Conservation (phyloP, 2,329 filamentous ascomycete genomes). For the Lasiodiplodia gonubiensis region DNA sequence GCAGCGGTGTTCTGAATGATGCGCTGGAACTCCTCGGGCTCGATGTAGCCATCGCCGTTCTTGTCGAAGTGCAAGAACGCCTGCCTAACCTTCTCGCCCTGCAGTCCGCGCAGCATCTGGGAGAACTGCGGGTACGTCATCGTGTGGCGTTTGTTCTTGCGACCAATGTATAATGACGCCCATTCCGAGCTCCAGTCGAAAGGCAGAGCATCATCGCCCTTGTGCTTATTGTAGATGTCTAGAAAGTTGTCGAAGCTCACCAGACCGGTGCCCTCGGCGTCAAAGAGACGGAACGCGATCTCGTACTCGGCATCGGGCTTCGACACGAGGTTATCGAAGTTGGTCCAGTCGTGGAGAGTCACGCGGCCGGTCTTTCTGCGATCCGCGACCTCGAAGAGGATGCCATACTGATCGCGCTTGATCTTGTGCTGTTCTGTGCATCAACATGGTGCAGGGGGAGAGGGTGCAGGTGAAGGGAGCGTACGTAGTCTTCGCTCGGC, state of each 20-base stretch:
- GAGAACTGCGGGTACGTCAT: constrained; percentile 97
- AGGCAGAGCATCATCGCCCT: constrained; percentile 80
- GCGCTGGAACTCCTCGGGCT: constrained; percentile 92
- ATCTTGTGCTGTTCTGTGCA: constrained; percentile 81
- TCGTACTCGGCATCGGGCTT: constrained; percentile 99
- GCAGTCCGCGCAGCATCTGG: constrained; percentile 94
- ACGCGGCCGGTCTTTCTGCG: constrained; percentile 74
- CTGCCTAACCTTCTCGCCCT: constrained; percentile 94
- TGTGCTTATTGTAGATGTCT: constrained; percentile 84
- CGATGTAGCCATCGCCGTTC: constrained; percentile 91
- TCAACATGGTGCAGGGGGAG: constrained; percentile 68
- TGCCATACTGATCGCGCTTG: constrained; percentile 90
- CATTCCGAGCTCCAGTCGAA: constrained; percentile 98
- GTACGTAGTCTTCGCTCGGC: constrained; percentile 85
- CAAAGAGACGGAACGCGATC: constrained; percentile 96
- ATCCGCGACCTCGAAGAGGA: constrained; percentile 92
- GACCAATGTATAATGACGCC: constrained; percentile 92
- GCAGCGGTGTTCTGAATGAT: constrained; percentile 92
- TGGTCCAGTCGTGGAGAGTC: constrained; percentile 83
- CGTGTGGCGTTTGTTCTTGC: constrained; percentile 83
- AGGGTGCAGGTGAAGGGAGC: constrained; percentile 43
- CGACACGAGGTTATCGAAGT: constrained; percentile 89
- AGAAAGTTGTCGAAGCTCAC: constrained; percentile 92
- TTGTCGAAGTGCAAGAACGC: constrained; percentile 92
- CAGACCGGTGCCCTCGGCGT: constrained; percentile 78